Conservation (phyloP, 2,329 filamentous ascomycete genomes). For the Penicillium sp. region DNA sequence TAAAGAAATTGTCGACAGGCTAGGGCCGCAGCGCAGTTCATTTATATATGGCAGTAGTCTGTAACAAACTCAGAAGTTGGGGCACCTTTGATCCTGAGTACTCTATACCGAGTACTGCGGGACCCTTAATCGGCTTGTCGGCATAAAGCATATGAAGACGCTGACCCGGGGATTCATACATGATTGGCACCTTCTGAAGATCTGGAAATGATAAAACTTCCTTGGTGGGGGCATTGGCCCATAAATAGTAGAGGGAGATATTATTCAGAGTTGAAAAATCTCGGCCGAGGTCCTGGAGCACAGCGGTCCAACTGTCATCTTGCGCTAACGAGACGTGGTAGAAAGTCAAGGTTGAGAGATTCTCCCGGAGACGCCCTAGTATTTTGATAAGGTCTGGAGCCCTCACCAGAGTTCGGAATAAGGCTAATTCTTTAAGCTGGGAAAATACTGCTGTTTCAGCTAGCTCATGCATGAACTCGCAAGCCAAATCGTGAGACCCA, state of each 20-base stretch:
- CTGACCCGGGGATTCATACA: slow-evolving; percentile 5
- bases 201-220: slow-evolving; percentile 20
- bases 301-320: slow-evolving; percentile 14
- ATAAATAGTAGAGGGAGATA: slow-evolving; percentile 23
- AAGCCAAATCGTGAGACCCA: slow-evolving; percentile 21
- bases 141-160: slow-evolving; percentile 17
- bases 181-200: slow-evolving; percentile 8
- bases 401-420: slow-evolving; percentile 20
- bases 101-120: slow-evolving; percentile 19
- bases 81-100: slow-evolving; percentile 21
- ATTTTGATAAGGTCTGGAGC: slow-evolving; percentile 16
- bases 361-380: slow-evolving; percentile 8
- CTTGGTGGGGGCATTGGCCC: slow-evolving; percentile 17
- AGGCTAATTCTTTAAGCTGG: slow-evolving; percentile 16
- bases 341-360: slow-evolving; percentile 14
- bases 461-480: slow-evolving; percentile 25
- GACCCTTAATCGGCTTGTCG: slow-evolving; percentile 10
- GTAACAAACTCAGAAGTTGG: slow-evolving; percentile 17
- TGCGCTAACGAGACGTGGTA: slow-evolving; percentile 18
- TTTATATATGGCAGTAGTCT: not conserved
- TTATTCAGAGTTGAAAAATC: slow-evolving; percentile 9
- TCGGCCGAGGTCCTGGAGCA: slow-evolving; percentile 13
- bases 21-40: not conserved
- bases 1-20: no score
- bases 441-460: slow-evolving; percentile 18